A percentile compares a stretch with the other conserved stretches of the same genome.
phyloP scores from a whole-genome alignment of 2,329 filamentous ascomycete species.

The Colletotrichum karsti region DNA sequence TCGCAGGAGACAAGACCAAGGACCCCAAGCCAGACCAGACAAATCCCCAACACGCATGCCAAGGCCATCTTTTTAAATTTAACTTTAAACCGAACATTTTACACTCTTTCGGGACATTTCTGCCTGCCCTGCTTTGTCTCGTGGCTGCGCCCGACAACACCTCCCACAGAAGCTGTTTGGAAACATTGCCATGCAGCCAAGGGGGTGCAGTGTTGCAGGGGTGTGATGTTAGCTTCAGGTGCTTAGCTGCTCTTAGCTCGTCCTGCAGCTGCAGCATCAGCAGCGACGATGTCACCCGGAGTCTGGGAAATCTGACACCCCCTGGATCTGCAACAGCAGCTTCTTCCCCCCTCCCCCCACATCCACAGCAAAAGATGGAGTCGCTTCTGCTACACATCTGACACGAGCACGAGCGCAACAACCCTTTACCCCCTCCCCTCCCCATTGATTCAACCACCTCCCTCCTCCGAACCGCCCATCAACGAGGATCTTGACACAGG shows the following conservation, averaged over 20 bases:
- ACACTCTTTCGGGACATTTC: neutral
- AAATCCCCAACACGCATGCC: neutral
- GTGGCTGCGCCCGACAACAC: neutral
- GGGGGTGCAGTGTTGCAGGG: neutral
- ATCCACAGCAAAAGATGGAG: neutral
- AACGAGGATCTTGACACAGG: slow-evolving; percentile 16
- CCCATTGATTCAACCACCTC: no score
- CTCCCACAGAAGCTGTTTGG: slow-evolving; percentile 14
- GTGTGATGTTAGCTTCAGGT: neutral
- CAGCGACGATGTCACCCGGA: neutral
- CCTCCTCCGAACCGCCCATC: neutral
- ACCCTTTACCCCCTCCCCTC: neutral
- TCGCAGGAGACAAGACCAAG: neutral
- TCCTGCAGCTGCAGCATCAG: neutral
- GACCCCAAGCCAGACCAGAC: neutral
- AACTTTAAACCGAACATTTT: neutral
- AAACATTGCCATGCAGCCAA: slow-evolving; percentile 21
- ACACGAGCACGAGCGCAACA: slow-evolving; percentile 26
- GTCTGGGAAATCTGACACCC: neutral
- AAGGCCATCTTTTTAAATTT: neutral
- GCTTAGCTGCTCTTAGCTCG: neutral
- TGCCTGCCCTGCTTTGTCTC: neutral
- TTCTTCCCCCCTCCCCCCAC: neutral
- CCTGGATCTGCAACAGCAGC: neutral
- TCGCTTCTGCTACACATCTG: slow-evolving; percentile 29